Conservation (phyloP, 2,329 filamentous ascomycete species). For the Volutella citrinella region DNA sequence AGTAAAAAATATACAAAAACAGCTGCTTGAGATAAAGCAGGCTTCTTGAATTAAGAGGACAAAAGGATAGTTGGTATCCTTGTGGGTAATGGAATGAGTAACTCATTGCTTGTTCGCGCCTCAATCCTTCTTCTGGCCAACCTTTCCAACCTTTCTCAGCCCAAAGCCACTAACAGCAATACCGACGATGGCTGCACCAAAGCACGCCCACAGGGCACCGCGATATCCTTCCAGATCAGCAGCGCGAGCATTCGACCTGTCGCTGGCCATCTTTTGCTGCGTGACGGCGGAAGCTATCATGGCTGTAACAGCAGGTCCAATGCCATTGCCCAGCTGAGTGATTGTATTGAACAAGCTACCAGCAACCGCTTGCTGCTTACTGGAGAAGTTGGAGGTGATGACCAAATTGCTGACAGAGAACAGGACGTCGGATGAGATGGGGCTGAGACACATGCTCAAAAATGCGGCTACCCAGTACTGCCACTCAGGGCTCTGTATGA, state of each 20-base stretch:
- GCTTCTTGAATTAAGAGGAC: too few relatives aligned
- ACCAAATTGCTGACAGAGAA: too few relatives aligned
- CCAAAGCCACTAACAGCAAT: slow-evolving; percentile 1
- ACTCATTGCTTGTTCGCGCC: too few relatives aligned
- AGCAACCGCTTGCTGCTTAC: too few relatives aligned
- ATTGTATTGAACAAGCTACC: slow-evolving; percentile 12
- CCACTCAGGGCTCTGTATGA: slow-evolving; percentile 6
- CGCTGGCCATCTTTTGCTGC: slow-evolving; percentile 5
- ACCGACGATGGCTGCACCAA: slow-evolving; percentile 4
- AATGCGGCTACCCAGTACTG: too few relatives aligned
- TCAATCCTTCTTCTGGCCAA: slow-evolving; percentile 10
- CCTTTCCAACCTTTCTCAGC: slow-evolving; percentile 9
- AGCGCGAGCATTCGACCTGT: neutral
- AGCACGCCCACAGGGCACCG: slow-evolving; percentile 8
- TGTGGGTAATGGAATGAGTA: too few relatives aligned
- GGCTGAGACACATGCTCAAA: too few relatives aligned
- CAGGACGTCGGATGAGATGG: too few relatives aligned
- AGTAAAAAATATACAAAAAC: too few relatives aligned
- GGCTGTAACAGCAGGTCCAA: slow-evolving; percentile 9
- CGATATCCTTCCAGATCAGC: slow-evolving; percentile 7
- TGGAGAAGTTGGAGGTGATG: too few relatives aligned
- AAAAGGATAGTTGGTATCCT: too few relatives aligned
- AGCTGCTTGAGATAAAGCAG: too few relatives aligned
- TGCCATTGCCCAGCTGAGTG: slow-evolving; percentile 7
- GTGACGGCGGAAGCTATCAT: slow-evolving; percentile 9